Evolutionary conservation across 345 rosid genomes (phyloP), one percentile per base, ranked within the genome.

Genomic region (Carallia pectinifolia): DNA sequence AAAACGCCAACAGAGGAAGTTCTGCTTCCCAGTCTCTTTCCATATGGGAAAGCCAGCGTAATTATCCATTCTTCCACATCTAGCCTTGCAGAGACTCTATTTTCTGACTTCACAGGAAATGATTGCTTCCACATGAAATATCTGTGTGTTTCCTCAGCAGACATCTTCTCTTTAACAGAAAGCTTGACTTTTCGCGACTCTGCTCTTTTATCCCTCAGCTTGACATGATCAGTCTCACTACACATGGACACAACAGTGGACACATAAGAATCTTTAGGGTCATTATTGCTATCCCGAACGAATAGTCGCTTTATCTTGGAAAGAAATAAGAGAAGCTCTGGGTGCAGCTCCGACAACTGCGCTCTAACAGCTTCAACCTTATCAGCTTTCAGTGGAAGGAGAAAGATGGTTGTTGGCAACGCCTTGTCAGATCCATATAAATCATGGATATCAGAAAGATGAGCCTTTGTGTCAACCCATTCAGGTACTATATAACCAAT

Each of bases 401-500:
- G 18, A 4, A 76, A 53, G 5, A 47, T 38, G 16, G 66, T 76
- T 1, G 62, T 39, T 9, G 66, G 68, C 40, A 70, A 53, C 15
- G 40, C 12, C 9, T 16, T 52, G 6, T 27, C 1, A 2, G 48
- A 37, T 9, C 67, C 68, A 64, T 76, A 76, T 6, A 70, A 12
- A 8, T 40, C 39, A 33, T 16, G 6, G 13, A 61, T 39, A 66
- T 63, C 64, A 19, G 52, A 38, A 8, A 65, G 40, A 53, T 4
- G 1, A 38, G 54, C 37, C 5, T 7, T 36, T 13, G 17, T 65
- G 29, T 34, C 61, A 5, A 74, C 39, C 73, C 69, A 69, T 16
- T 68, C 61, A 6, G 70, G 78, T 63, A 64, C 78, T 63, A 74
- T 74, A 44, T 74, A 76, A 13, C 79, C 64, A 27, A 70, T 39